phyloP scores from a whole-genome alignment of 1,284 basidiomycete genomes.

The Athelia psychrophila region DNA sequence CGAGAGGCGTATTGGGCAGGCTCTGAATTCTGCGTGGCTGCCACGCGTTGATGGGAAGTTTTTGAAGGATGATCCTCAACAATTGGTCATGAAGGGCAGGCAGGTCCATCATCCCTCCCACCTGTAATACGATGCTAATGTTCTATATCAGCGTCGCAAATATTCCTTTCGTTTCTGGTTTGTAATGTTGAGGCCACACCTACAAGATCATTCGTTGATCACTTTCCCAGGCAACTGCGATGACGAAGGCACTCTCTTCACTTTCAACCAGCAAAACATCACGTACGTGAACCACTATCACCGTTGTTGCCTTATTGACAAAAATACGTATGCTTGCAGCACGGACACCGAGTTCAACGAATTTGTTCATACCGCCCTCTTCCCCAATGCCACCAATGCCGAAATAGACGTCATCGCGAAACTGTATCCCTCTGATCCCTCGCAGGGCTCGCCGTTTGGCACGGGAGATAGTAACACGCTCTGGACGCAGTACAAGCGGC shows the following conservation, averaged over 20 bases:
- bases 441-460: slow-evolving; percentile 48
- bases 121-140: slow-evolving; percentile 41
- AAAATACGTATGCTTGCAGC: slow-evolving; percentile 18
- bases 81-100: slow-evolving; percentile 34
- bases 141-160: too few species aligned
- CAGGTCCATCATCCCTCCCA: slow-evolving; percentile 43
- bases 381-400: slow-evolving; percentile 26
- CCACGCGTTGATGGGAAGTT: slow-evolving; percentile 52
- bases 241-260: too few species aligned
- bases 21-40: slow-evolving; percentile 39
- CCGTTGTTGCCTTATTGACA: background rate
- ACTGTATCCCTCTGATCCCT: slow-evolving; percentile 41
- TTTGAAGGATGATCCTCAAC: slow-evolving; percentile 39
- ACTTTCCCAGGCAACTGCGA: too few species aligned
- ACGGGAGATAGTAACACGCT: slow-evolving; percentile 43
- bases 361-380: slow-evolving; percentile 32
- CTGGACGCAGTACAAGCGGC: slow-evolving; percentile 49
- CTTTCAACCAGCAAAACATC: too few species aligned
- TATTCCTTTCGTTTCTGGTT: too few species aligned
- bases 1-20: slow-evolving; percentile 16
- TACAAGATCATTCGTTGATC: too few species aligned
- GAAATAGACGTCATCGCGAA: too few species aligned
- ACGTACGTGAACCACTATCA: background rate
- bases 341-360: slow-evolving; percentile 32
- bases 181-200: too few species aligned